Evolutionary conservation across 1,284 basidiomycete species (phyloP).

Genomic region (Trichosporon coremiiforme): DNA sequence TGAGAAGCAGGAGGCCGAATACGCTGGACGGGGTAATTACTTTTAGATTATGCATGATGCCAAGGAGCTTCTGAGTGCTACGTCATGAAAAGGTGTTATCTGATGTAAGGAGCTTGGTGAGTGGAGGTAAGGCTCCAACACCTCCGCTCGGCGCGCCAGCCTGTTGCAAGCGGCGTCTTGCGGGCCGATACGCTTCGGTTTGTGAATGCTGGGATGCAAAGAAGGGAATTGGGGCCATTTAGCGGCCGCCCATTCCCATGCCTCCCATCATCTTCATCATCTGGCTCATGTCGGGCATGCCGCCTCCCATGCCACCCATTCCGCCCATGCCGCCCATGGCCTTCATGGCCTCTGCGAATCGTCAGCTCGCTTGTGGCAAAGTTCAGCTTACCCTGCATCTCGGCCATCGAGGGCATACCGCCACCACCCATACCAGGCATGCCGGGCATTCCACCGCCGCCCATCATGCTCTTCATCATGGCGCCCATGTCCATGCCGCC

Average conservation of each 20-base stretch:
- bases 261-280: constrained; percentile 59
- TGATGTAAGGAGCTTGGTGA: background rate
- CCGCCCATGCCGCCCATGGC: constrained; percentile 60
- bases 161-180: background rate
- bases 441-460: constrained; percentile 43
- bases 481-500: constrained; percentile 70
- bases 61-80: constrained; percentile 15
- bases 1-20: constrained; percentile 28
- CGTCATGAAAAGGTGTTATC: background rate
- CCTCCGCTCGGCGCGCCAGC: background rate
- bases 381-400: constrained; percentile 56
- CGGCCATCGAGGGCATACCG: constrained; percentile 57
- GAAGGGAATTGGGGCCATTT: background rate
- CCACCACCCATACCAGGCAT: constrained; percentile 36
- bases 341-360: constrained; percentile 67
- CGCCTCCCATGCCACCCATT: constrained; percentile 61
- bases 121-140: background rate
- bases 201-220: background rate
- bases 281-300: constrained; percentile 57
- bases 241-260: constrained; percentile 26
- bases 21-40: constrained; percentile 48
- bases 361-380: constrained; percentile 24
- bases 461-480: constrained; percentile 57
- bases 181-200: background rate
- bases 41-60: constrained; percentile 32